A percentile compares a stretch with the other conserved stretches of the same genome.
phyloP scores from a whole-genome alignment of 345 rosid genomes.

The Citrus medica region DNA sequence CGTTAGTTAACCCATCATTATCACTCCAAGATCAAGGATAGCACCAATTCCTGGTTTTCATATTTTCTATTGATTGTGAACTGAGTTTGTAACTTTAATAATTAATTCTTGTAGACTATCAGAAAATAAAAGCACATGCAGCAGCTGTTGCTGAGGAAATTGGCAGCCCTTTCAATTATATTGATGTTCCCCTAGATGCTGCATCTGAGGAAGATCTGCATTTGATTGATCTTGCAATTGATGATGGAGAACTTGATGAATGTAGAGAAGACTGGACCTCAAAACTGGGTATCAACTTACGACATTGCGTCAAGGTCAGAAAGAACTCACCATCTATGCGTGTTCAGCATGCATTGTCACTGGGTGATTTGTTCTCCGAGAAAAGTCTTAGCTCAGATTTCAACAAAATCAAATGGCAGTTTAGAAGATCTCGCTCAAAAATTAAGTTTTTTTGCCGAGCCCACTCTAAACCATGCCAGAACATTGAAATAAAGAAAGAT shows the following conservation, averaged over 20 bases:
- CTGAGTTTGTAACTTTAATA: not conserved
- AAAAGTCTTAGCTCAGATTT: slow-evolving; percentile 38
- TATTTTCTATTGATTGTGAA: not conserved
- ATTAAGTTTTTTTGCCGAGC: slow-evolving; percentile 34
- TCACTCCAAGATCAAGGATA: not conserved
- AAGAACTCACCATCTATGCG: slow-evolving; percentile 62
- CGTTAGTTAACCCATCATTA: not conserved
- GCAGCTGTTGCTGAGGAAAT: slow-evolving; percentile 70
- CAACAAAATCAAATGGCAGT: slow-evolving; percentile 62
- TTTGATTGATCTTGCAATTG: slow-evolving; percentile 84
- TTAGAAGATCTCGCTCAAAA: slow-evolving; percentile 75
- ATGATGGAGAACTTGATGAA: slow-evolving; percentile 54
- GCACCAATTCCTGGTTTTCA: not conserved
- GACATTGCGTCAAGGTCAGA: slow-evolving; percentile 68
- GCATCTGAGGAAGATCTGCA: slow-evolving; percentile 71
- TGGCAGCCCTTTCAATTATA: slow-evolving; percentile 51
- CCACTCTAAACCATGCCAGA: slow-evolving; percentile 29
- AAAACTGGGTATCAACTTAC: slow-evolving; percentile 75
- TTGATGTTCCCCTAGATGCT: slow-evolving; percentile 54
- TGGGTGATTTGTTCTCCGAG: slow-evolving; percentile 66
- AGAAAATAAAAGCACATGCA: slow-evolving; percentile 90
- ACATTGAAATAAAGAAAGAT: slow-evolving; percentile 31
- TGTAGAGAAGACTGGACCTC: slow-evolving; percentile 86
- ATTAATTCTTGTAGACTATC: slow-evolving; percentile 61
- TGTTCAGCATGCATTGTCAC: slow-evolving; percentile 74